phyloP scores from a whole-genome alignment of 768 basidiomycete species.

The Amanita pseudoporphyria region DNA sequence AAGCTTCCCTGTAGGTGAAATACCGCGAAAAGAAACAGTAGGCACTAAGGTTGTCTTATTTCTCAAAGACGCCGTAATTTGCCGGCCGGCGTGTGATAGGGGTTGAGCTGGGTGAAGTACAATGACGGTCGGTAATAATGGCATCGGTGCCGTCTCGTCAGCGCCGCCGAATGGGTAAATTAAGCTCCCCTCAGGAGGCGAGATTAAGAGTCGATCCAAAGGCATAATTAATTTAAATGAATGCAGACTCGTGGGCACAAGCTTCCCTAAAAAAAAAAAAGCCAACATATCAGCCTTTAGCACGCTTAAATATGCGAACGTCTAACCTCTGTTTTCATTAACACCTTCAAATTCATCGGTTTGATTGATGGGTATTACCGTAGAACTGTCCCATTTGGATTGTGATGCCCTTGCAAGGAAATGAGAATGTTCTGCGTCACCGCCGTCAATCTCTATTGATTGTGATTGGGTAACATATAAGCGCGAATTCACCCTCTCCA shows the following conservation, averaged over 20 bases:
- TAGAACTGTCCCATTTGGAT: too few species aligned
- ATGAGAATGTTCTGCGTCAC: too few species aligned
- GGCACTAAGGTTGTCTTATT: constrained; percentile 17
- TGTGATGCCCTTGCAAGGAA: too few species aligned
- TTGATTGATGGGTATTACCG: not conserved
- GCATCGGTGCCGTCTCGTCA: too few species aligned
- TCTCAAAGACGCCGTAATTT: constrained; percentile 42
- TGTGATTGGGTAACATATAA: too few species aligned
- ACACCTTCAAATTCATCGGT: constrained; percentile 13
- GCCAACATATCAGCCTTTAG: not conserved
- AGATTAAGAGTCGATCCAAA: constrained; percentile 19
- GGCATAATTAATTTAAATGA: constrained; percentile 61
- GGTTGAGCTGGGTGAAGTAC: constrained; percentile 64
- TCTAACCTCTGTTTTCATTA: not conserved
- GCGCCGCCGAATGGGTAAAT: constrained; percentile 5
- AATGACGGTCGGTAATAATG: constrained; percentile 37
- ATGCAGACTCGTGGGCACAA: constrained; percentile 53
- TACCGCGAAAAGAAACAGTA: constrained; percentile 36
- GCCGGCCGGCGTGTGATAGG: constrained; percentile 49
- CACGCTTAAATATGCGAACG: not conserved
- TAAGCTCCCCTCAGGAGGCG: constrained; percentile 11
- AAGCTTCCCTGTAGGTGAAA: constrained; percentile 19
- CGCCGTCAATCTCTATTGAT: too few species aligned
- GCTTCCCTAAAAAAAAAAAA: constrained; percentile 41
- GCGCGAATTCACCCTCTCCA: too few species aligned